Evolutionary conservation across 306 rosid species (phyloP).

Genomic region (Cercis canadensis): DNA sequence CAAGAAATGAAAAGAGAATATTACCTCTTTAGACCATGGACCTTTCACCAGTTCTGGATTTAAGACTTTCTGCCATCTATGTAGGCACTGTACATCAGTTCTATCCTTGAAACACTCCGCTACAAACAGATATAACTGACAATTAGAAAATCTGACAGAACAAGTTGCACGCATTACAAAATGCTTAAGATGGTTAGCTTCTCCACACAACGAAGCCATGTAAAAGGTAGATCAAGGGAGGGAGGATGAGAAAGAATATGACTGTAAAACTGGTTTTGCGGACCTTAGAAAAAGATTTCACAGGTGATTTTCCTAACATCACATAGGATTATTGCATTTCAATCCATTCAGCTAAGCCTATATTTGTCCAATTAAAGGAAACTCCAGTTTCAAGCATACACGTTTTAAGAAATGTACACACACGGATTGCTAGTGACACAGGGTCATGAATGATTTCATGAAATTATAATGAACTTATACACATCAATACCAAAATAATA

Average conservation of each 20-base stretch:
- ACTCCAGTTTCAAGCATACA: constrained; percentile 8
- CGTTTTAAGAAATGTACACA: background rate
- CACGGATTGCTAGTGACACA: constrained; percentile 5
- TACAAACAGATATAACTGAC: constrained; percentile 48
- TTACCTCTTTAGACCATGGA: constrained; percentile 99
- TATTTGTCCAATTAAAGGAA: constrained; percentile 8
- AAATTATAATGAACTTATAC: constrained; percentile 14
- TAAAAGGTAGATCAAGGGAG: background rate
- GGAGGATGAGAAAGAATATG: background rate
- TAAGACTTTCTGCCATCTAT: constrained; percentile 99
- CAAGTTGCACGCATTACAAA: constrained; percentile 30
- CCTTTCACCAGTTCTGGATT: constrained; percentile 98
- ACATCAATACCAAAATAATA: constrained; percentile 33
- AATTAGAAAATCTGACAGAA: constrained; percentile 34
- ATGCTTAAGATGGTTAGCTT: background rate
- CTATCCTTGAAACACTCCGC: constrained; percentile 97
- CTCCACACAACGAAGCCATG: background rate
- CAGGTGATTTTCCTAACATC: background rate
- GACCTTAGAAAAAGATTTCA: background rate
- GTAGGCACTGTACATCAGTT: constrained; percentile 97
- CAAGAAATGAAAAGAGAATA: constrained; percentile 22
- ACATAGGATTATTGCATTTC: constrained; percentile 12
- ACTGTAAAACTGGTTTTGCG: constrained; percentile 8
- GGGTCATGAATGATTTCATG: constrained; percentile 18
- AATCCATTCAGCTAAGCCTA: constrained; percentile 6